Evolutionary conservation across 441 rosid genomes (phyloP), one percentile per base, ranked within the genome.

Genomic region (Theobroma grandiflorum): DNA sequence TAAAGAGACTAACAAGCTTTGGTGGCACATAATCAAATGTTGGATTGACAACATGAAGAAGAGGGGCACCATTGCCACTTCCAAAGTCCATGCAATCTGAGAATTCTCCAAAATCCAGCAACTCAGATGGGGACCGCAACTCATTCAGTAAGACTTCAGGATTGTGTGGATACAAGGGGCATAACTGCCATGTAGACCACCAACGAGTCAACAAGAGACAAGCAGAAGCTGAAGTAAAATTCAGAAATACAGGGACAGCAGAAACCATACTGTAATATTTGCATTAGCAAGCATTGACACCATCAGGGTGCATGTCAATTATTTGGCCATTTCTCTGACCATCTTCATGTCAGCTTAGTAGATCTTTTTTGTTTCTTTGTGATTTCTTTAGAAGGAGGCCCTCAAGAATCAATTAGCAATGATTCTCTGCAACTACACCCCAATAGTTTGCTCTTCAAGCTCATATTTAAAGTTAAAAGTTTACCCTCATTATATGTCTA

Each of bases 151-250:
- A 85, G 53, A 92, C 98, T 90, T 95, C 99, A 4, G 98, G 99
- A 84, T 97, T 94, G 88, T 95, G 99, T 12, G 99, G 99, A 90
- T 97, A 97, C 55, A 95, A 82, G 52, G 99, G 99, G 84, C 99
- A 97, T 84, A 97, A 72, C 99, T 97, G 93, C 74, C 82, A 83
- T 42, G 40, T 35, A 69, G 62, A 75, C 38, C 76, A 79, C 76
- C 65, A 47, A 75, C 11, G 49, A 78, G 40, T 72, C 12, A 61
- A 75, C 74, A 78, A 18, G 35, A 52, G 31, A 45, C 20, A 68
- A 80, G 47, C 52, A 37, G 50, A 53, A 67, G 38, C 11, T 22
- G 53, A 63, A 65, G 35, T 47, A 57, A 78, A 65, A 37, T 38
- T 72, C 0, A 55, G 38, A 16, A 73, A 37, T 38, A 20, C 35